Evolutionary conservation across 139 green algal genomes (phyloP).

Genomic region (Tetraselmis striata): DNA sequence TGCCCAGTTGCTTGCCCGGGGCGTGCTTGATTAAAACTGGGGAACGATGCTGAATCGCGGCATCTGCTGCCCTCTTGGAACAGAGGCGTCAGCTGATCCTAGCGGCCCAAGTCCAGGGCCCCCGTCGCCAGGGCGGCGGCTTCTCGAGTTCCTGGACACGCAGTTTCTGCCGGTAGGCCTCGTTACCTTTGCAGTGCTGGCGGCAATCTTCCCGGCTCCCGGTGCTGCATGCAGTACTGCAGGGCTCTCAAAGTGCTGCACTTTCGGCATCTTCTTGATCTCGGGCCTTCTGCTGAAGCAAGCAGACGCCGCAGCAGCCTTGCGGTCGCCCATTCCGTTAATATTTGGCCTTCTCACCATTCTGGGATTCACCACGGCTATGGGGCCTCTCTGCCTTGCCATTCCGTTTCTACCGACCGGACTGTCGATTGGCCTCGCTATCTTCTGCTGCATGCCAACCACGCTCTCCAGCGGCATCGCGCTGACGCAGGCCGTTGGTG

Average conservation of each 20-base stretch:
- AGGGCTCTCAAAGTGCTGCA: neutral
- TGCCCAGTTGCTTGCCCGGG: too few species aligned
- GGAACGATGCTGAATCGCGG: too few species aligned
- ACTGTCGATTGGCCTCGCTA: slow-evolving; percentile 46
- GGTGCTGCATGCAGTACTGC: neutral
- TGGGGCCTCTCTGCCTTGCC: neutral
- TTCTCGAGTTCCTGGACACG: neutral
- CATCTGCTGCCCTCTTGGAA: too few species aligned
- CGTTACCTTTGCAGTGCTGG: neutral
- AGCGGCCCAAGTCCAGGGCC: too few species aligned
- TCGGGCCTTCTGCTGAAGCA: neutral
- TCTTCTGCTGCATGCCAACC: slow-evolving; percentile 71
- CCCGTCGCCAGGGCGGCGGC: too few species aligned
- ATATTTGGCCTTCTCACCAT: neutral
- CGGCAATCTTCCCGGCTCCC: neutral
- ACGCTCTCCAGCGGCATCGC: slow-evolving; percentile 46
- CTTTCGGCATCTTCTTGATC: neutral
- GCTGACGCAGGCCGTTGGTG: slow-evolving; percentile 40
- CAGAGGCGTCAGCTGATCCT: too few species aligned
- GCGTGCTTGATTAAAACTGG: too few species aligned
- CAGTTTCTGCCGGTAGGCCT: neutral
- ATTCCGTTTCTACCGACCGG: slow-evolving; percentile 39
- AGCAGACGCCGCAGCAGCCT: neutral
- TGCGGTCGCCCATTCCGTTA: neutral
- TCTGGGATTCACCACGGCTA: neutral